phyloP scores from a whole-genome alignment of 2,329 filamentous ascomycete species.

The Orbilia blumenaviensis region DNA sequence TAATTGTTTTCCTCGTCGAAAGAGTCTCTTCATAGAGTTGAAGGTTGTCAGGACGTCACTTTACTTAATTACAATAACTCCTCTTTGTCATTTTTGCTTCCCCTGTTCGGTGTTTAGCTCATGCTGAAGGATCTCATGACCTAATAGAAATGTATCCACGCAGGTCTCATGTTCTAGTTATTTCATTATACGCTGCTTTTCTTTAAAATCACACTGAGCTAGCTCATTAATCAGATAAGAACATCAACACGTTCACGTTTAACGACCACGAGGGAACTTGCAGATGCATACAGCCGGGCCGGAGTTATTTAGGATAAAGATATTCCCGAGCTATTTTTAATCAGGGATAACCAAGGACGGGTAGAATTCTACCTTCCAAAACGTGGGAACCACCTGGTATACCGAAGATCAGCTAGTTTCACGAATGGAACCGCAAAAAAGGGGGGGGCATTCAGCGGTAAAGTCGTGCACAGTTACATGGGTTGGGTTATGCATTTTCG shows the following conservation, averaged over 20 bases:
- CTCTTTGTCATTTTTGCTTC: background rate
- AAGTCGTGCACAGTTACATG: background rate
- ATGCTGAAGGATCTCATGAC: background rate
- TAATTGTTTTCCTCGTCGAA: background rate
- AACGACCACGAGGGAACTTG: background rate
- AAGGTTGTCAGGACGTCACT: too few relatives aligned
- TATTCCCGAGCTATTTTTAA: background rate
- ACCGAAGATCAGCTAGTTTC: background rate
- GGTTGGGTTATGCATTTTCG: background rate
- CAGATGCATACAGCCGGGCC: background rate
- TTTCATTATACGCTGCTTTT: background rate
- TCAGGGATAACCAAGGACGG: background rate
- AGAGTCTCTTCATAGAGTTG: background rate
- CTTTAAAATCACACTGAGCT: background rate
- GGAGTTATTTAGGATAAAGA: background rate
- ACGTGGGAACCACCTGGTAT: constrained; percentile 12
- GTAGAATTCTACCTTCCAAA: background rate
- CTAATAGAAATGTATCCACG: background rate
- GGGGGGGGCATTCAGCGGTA: background rate
- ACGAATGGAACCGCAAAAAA: background rate
- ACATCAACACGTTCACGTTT: background rate
- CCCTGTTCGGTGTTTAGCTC: background rate
- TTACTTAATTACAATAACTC: background rate
- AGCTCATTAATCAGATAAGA: background rate
- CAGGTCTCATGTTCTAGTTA: background rate